phyloP scores from a whole-genome alignment of 768 basidiomycete genomes.

The Macrolepiota albuminosa region DNA sequence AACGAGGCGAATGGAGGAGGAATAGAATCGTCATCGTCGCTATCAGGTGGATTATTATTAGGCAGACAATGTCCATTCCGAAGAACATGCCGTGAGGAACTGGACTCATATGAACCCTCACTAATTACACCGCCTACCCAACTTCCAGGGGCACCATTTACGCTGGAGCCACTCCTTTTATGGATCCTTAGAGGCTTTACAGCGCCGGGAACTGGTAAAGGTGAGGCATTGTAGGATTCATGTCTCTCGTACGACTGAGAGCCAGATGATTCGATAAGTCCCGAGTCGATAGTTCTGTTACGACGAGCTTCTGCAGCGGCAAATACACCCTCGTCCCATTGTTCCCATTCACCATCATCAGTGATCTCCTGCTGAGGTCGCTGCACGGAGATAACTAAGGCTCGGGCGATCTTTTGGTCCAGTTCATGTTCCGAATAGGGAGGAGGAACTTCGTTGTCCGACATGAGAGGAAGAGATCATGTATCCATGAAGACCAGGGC shows the following conservation, averaged over 20 bases:
- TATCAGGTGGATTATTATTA: constrained; percentile 10
- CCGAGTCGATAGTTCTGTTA: background rate
- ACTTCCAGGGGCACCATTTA: constrained; percentile 7
- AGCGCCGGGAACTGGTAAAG: constrained; percentile 8
- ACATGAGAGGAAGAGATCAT: constrained; percentile 10
- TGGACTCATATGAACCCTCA: background rate
- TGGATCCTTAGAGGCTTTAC: constrained; percentile 32
- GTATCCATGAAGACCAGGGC: background rate
- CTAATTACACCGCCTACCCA: constrained; percentile 5
- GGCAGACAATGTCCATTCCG: constrained; percentile 3
- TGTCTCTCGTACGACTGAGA: constrained; percentile 3
- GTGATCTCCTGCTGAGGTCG: constrained; percentile 8
- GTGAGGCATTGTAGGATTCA: background rate
- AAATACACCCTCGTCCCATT: constrained; percentile 41
- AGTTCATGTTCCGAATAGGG: constrained; percentile 46
- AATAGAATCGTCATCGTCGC: constrained; percentile 17
- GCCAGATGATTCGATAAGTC: constrained; percentile 6
- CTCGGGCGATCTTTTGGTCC: constrained; percentile 47
- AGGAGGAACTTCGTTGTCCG: constrained; percentile 29
- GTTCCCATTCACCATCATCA: constrained; percentile 44
- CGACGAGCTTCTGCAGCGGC: constrained; percentile 22
- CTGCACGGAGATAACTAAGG: constrained; percentile 33
- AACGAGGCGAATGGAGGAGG: constrained; percentile 34
- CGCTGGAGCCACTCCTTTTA: constrained; percentile 20
- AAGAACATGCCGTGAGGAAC: background rate